A percentile compares a stretch with the other conserved stretches of the same genome.
These are phyloP conservation scores for Schizosaccharomyces versatilis DNA, from an alignment of 1,139 yeast species.

Conservation along the genomic window DNA sequence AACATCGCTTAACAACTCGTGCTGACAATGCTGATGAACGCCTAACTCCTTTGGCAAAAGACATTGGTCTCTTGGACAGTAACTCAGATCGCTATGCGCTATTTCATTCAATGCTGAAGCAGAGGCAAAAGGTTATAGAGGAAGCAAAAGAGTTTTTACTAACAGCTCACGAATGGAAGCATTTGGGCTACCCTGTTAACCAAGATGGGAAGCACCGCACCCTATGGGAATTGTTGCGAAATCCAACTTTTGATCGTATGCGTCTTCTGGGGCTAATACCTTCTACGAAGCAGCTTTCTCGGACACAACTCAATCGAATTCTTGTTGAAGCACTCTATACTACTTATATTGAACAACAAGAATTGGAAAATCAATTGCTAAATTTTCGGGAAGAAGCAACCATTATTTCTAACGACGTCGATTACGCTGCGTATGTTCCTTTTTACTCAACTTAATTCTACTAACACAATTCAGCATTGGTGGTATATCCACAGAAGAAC, in stretches of 20 bases:
- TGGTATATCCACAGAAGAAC: neutral
- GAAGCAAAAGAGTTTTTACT: slow-evolving; percentile 27
- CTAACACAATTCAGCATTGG: neutral
- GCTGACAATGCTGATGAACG: slow-evolving; percentile 86
- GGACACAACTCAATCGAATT: neutral
- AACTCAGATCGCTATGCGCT: slow-evolving; percentile 32
- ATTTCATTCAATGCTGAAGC: slow-evolving; percentile 23
- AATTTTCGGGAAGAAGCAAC: slow-evolving; percentile 15
- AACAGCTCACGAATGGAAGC: slow-evolving; percentile 44
- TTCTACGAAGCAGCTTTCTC: neutral
- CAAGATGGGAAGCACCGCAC: slow-evolving; percentile 15
- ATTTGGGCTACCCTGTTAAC: slow-evolving; percentile 20
- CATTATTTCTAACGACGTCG: neutral
- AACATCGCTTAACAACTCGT: slow-evolving; percentile 69
- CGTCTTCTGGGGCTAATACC: neutral
- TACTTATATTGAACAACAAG: neutral
- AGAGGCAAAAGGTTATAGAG: slow-evolving; percentile 26
- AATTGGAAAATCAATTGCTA: slow-evolving; percentile 30
- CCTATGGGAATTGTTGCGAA: neutral
- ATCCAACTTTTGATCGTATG: neutral
- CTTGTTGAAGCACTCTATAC: neutral
- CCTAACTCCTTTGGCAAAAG: slow-evolving; percentile 46
- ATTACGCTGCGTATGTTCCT: neutral
- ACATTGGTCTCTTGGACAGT: slow-evolving; percentile 44
- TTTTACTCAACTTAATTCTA: neutral